Conservation (phyloP, 805 yeast species). For the Babjeviella inositovora region DNA sequence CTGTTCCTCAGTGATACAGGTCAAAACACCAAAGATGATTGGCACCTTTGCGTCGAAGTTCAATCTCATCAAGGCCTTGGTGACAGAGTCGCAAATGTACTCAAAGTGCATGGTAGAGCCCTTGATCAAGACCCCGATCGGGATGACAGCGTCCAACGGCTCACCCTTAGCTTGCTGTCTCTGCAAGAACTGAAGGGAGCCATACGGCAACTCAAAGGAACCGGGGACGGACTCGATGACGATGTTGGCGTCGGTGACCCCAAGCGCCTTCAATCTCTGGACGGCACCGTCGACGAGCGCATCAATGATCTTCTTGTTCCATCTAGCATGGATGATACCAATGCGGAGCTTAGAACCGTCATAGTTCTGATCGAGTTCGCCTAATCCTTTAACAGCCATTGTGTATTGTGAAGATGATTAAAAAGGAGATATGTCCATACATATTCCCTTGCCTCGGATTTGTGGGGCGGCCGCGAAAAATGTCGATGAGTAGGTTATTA, state of each 20-base stretch:
- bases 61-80: constrained; percentile 71
- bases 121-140: constrained; percentile 89
- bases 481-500: too few species aligned
- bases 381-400: constrained; percentile 77
- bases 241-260: constrained; percentile 67
- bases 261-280: constrained; percentile 36
- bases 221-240: constrained; percentile 85
- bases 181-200: constrained; percentile 36
- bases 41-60: constrained; percentile 62
- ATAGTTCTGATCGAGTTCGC: constrained; percentile 50
- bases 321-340: constrained; percentile 90
- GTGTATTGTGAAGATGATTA: too few species aligned
- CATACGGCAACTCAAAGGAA: constrained; percentile 85
- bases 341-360: constrained; percentile 56
- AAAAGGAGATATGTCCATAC: too few species aligned
- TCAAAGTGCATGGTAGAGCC: constrained; percentile 98
- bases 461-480: too few species aligned
- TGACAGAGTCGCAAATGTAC: constrained; percentile 83
- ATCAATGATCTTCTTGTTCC: constrained; percentile 72
- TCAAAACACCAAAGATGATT: constrained; percentile 84
- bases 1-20: constrained; percentile 88
- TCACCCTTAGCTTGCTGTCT: constrained; percentile 21
- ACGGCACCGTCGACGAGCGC: constrained; percentile 71
- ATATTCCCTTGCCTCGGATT: too few species aligned
- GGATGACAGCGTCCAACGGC: constrained; percentile 71